Evolutionary conservation across 2,329 filamentous ascomycete species (phyloP), one percentile per base, ranked within the genome.

Genomic region (Cylindrodendrum hubeiense): DNA sequence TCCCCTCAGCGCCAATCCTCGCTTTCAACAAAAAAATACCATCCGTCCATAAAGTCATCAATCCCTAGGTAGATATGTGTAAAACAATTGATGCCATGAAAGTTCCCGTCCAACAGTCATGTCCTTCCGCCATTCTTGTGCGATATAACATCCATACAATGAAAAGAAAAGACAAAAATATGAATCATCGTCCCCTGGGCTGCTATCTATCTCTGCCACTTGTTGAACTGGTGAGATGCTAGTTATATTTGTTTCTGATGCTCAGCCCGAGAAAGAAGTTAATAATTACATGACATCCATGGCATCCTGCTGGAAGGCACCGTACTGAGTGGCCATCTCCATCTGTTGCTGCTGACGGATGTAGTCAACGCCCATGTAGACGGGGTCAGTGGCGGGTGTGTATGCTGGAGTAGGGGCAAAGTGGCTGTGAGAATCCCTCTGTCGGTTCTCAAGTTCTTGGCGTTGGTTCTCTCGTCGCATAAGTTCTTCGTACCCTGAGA

Each of bases 401-500:
- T 90, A 91, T 52, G 78, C 80, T 6, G 81, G 73, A 3, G 81
- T 75, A 8, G 78, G 77, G 21, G 83, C 82, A 61, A 82, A 84
- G 64, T 83, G 82, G 47, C 77, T 80, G 70, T 85, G 85, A 43
- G 80, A 76, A 50, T 83, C 79, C 67, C 81, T 82, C 5, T 79
- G 71, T 33, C 73, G 74, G 51, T 73, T 74, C 57, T 79, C 75
- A 63, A 79, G 67, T 43, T 70, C 67, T 47, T 78, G 69, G 37
- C 74, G 75, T 71, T 91, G 86, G 67, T 90, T 89, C 74, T 93
- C 90, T 58, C 88, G 84, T 63, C 85, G 84, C 63, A 91, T 89
- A 62, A 92, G 81, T 74, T 88, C 84, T 73, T 93, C 91, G 76
- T 97, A 97, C 15, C 94, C 94, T 7, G 89, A 91, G 51, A 88